Evolutionary conservation across 805 yeast species (phyloP).

Genomic region (Nakazawaea pomicola): DNA sequence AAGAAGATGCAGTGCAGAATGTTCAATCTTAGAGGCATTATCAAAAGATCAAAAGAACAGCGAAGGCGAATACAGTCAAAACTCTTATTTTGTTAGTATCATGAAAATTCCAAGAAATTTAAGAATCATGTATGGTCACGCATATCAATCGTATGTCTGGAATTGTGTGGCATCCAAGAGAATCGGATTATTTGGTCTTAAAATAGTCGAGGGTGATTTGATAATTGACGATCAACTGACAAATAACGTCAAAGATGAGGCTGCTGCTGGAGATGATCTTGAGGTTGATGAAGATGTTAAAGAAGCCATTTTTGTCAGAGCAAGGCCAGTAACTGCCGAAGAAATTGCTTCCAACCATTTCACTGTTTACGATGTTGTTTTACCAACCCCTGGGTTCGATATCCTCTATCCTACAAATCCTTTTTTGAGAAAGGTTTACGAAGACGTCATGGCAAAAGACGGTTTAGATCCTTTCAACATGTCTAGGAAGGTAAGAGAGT

Average conservation of each 20-base stretch:
- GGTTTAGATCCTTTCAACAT: conserved; percentile 79
- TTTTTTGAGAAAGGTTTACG: conserved; percentile 54
- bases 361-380: conserved; percentile 75
- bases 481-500: conserved; percentile 82
- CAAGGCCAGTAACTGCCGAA: conserved; percentile 68
- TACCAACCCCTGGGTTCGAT: conserved; percentile 97
- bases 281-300: conserved; percentile 71
- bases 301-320: conserved; percentile 52
- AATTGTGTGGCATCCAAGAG: conserved; percentile 79
- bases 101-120: conserved; percentile 89
- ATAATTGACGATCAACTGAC: conserved; percentile 39
- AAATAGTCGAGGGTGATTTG: conserved; percentile 77
- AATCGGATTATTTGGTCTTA: conserved; percentile 61
- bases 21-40: conserved; percentile 59
- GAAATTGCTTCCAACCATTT: conserved; percentile 58
- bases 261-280: conserved; percentile 37
- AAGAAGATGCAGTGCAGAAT: conserved; percentile 80
- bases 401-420: conserved; percentile 77
- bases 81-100: conserved; percentile 71
- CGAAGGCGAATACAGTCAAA: conserved; percentile 38
- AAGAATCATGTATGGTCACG: conserved; percentile 93
- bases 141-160: conserved; percentile 97
- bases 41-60: conserved; percentile 43
- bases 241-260: conserved; percentile 12
- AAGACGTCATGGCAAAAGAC: conserved; percentile 71